Percentiles rank a stretch among this genome's conserved stretches.
Conservation (phyloP, 2,329 filamentous ascomycete genomes). For the Dothideomycetes sp. region DNA sequence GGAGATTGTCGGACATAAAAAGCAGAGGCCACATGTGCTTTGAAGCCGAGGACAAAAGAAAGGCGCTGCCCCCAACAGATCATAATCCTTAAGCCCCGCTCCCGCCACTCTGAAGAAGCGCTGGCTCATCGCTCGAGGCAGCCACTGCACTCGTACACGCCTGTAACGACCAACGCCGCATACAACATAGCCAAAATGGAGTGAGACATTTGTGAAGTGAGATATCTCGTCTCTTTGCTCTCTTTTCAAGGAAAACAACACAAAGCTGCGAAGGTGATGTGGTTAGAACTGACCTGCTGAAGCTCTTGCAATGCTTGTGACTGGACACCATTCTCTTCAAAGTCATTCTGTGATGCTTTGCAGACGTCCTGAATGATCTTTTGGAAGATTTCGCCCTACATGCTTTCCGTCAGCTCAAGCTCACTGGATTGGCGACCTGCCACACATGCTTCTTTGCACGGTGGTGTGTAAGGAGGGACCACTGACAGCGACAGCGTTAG, state of each 20-base stretch:
- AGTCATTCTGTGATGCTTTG: slow-evolving; percentile 68
- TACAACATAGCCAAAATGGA: too few species aligned
- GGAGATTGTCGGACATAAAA: neutral
- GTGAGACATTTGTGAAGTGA: too few species aligned
- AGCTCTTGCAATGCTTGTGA: slow-evolving; percentile 77
- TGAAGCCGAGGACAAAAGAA: slow-evolving; percentile 6
- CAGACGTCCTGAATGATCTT: slow-evolving; percentile 73
- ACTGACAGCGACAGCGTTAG: slow-evolving; percentile 12
- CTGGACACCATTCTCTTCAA: slow-evolving; percentile 91
- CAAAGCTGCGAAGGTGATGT: slow-evolving; percentile 7
- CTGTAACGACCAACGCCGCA: too few species aligned
- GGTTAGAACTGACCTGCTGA: slow-evolving; percentile 55
- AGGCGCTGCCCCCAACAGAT: neutral
- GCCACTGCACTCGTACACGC: neutral
- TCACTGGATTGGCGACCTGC: neutral
- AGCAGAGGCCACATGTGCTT: slow-evolving; percentile 6
- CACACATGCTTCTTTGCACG: neutral
- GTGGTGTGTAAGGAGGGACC: slow-evolving; percentile 1
- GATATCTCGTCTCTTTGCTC: neutral
- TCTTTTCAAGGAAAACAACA: neutral
- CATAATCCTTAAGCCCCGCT: slow-evolving; percentile 9
- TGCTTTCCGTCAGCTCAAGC: slow-evolving; percentile 1
- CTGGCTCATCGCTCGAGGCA: slow-evolving; percentile 6
- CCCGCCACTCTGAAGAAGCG: slow-evolving; percentile 2
- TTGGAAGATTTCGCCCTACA: slow-evolving; percentile 66